Conservation (phyloP, 1,284 basidiomycete genomes). For the Trametes versicolor region DNA sequence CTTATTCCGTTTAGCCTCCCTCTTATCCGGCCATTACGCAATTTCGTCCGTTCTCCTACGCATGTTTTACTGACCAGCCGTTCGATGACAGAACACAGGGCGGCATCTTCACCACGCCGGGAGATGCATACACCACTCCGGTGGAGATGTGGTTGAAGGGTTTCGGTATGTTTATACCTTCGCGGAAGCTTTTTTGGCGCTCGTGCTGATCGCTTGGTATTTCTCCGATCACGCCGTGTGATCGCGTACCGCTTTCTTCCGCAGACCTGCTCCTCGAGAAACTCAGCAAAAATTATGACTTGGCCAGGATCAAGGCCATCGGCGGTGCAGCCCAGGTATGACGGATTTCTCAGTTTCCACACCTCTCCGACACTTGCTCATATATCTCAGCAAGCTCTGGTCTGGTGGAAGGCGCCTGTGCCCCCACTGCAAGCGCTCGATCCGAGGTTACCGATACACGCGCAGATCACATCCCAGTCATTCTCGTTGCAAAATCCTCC, state of each 20-base stretch:
- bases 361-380: not conserved
- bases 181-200: constrained; percentile 56
- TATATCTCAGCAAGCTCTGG: constrained; percentile 69
- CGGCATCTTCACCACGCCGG: constrained; percentile 85
- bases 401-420: constrained; percentile 83
- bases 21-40: not conserved
- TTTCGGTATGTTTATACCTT: constrained; percentile 65
- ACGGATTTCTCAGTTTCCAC: constrained; percentile 17
- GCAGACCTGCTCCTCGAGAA: constrained; percentile 80
- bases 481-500: constrained; percentile 83
- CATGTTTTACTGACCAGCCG: not conserved
- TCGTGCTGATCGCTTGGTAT: constrained; percentile 36
- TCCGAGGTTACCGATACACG: constrained; percentile 68
- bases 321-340: constrained; percentile 77
- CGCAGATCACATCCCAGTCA: constrained; percentile 70
- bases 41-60: not conserved
- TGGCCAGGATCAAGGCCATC: constrained; percentile 74
- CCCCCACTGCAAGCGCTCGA: constrained; percentile 74
- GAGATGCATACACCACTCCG: constrained; percentile 84
- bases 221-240: constrained; percentile 40
- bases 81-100: constrained; percentile 70
- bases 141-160: constrained; percentile 89
- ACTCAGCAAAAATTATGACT: constrained; percentile 70
- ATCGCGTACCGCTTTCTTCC: not conserved
- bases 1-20: not conserved